A percentile compares a stretch with the other conserved stretches of the same genome.
Evolutionary conservation across 169 alveolate species (phyloP).

Genomic region (Babesia ovata): DNA sequence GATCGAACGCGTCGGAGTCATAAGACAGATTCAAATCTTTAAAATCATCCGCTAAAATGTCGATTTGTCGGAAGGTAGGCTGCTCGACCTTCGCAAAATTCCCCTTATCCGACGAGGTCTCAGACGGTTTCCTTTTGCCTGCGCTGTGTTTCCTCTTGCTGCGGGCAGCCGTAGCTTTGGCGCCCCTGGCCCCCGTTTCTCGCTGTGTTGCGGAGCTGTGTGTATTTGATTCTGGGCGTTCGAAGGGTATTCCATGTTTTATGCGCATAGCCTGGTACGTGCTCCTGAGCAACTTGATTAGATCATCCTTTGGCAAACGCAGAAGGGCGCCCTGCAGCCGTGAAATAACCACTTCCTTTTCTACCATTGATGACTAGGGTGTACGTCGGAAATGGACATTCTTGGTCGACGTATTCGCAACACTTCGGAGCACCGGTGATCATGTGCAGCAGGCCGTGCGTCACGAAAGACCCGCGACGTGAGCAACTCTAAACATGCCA

Average conservation of each 20-base stretch:
- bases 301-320: conserved; percentile 59
- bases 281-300: conserved; percentile 55
- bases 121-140: conserved; percentile 9
- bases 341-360: conserved; percentile 55
- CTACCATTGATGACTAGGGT: conserved; percentile 9
- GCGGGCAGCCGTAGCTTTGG: background rate
- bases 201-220: conserved; percentile 1
- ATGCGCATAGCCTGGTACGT: conserved; percentile 71
- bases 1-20: conserved; percentile 22
- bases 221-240: background rate
- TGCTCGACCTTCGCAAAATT: conserved; percentile 19
- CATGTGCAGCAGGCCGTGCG: conserved; percentile 21
- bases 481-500: too few species aligned
- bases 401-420: background rate
- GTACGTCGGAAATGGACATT: background rate
- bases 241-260: conserved; percentile 61
- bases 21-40: conserved; percentile 8
- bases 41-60: conserved; percentile 4
- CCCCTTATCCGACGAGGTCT: background rate
- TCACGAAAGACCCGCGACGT: background rate
- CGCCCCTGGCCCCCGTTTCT: conserved; percentile 19
- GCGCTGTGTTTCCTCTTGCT: conserved; percentile 20
- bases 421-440: conserved; percentile 7
- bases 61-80: conserved; percentile 36
- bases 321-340: conserved; percentile 60